Evolutionary conservation across 345 rosid species (phyloP).

Genomic region (Murraya paniculata): DNA sequence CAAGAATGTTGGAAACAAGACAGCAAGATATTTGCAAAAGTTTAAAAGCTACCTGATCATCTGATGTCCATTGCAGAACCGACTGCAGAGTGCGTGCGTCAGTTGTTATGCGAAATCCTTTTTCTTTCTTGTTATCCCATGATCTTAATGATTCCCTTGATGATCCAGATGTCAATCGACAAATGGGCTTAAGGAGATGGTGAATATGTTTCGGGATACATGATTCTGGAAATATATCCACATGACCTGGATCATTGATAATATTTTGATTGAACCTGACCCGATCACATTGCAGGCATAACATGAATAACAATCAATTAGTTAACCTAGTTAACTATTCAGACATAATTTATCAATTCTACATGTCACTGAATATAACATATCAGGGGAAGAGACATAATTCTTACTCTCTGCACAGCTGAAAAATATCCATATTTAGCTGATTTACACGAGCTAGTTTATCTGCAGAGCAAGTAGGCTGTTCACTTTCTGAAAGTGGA

Average conservation of each 20-base stretch:
- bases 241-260: constrained; percentile 67
- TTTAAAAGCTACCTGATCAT: constrained; percentile 63
- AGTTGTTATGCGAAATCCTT: constrained; percentile 66
- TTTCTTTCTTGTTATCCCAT: constrained; percentile 36
- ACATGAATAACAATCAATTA: constrained; percentile 14
- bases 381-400: background rate
- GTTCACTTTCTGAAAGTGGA: constrained; percentile 13
- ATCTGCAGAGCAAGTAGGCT: constrained; percentile 42
- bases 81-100: constrained; percentile 57
- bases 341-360: background rate
- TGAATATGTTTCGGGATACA: constrained; percentile 67
- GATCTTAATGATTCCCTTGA: constrained; percentile 38
- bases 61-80: constrained; percentile 71
- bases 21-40: background rate
- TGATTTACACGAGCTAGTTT: constrained; percentile 76
- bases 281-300: constrained; percentile 8
- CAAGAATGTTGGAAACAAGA: constrained; percentile 12
- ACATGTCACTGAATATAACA: background rate
- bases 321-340: constrained; percentile 12
- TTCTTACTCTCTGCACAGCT: constrained; percentile 76
- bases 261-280: constrained; percentile 82
- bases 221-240: constrained; percentile 77
- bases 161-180: constrained; percentile 31
- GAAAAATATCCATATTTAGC: constrained; percentile 56
- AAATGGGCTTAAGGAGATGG: constrained; percentile 58